A percentile compares a stretch with the other conserved stretches of the same genome.
These are phyloP conservation scores for Crotalaria pallida DNA, from an alignment of 306 rosid genomes.

Conservation along the genomic window DNA sequence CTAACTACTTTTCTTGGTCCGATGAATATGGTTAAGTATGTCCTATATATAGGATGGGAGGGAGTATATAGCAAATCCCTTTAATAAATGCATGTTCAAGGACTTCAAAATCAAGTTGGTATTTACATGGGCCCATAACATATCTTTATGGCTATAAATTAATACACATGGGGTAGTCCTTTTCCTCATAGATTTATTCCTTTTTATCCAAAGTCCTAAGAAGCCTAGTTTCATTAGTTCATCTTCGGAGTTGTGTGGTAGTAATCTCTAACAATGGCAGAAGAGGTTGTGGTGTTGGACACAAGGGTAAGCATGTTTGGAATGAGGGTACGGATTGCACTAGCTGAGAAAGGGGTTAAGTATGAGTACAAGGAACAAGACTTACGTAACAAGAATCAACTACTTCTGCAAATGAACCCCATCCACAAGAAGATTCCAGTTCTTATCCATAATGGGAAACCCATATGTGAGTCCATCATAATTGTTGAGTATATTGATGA, in stretches of 20 bases:
- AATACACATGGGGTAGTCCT: neutral
- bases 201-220: neutral
- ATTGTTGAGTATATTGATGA: conserved; percentile 33
- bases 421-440: conserved; percentile 35
- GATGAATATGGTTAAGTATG: too few species aligned
- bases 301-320: conserved; percentile 1
- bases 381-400: conserved; percentile 15
- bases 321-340: conserved; percentile 22
- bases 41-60: too few species aligned
- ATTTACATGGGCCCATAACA: too few species aligned
- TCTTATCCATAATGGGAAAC: conserved; percentile 33
- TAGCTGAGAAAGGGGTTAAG: conserved; percentile 23
- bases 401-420: conserved; percentile 30
- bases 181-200: neutral
- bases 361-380: conserved; percentile 24
- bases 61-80: too few species aligned
- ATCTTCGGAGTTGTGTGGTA: neutral
- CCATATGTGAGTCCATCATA: conserved; percentile 18
- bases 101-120: too few species aligned
- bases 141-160: neutral
- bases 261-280: conserved; percentile 14
- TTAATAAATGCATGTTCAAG: too few species aligned
- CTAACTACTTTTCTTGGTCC: too few species aligned
- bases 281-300: conserved; percentile 22
- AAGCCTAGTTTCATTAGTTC: neutral